Evolutionary conservation across 2,329 filamentous ascomycete species (phyloP).

Genomic region (Allantophomopsis cytisporea): DNA sequence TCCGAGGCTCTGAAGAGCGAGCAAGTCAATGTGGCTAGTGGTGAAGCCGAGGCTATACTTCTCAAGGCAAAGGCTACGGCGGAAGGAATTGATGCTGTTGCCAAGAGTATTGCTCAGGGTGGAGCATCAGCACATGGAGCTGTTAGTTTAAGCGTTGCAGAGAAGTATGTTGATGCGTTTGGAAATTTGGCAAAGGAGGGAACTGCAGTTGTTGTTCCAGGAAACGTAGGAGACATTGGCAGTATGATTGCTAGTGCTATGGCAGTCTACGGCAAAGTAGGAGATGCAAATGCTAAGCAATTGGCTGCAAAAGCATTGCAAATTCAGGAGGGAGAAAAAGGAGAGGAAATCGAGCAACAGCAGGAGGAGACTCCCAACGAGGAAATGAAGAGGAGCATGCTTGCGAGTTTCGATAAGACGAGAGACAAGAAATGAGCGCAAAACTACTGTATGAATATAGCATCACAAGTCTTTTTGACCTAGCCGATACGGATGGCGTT

Average conservation of each 20-base stretch:
- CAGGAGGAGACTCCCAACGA: slow-evolving; percentile 19
- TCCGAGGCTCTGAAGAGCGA: slow-evolving; percentile 84
- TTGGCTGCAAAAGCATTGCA: slow-evolving; percentile 40
- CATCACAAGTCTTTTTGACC: too few relatives aligned
- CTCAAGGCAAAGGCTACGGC: slow-evolving; percentile 81
- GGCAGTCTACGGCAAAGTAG: slow-evolving; percentile 90
- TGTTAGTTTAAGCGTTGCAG: slow-evolving; percentile 76
- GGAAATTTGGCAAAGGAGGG: slow-evolving; percentile 86
- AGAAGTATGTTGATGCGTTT: slow-evolving; percentile 97
- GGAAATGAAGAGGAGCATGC: slow-evolving; percentile 30
- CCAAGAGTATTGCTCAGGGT: slow-evolving; percentile 59
- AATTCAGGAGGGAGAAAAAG: slow-evolving; percentile 20
- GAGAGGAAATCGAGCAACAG: slow-evolving; percentile 10
- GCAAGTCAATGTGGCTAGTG: slow-evolving; percentile 82
- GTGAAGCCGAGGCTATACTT: slow-evolving; percentile 88
- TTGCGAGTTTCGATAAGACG: slow-evolving; percentile 30
- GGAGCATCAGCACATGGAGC: slow-evolving; percentile 67
- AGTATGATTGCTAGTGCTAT: slow-evolving; percentile 95
- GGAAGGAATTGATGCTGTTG: slow-evolving; percentile 75
- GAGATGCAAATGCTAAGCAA: slow-evolving; percentile 59
- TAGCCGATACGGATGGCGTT: too few relatives aligned
- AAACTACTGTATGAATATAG: not conserved
- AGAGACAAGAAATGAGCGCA: slow-evolving; percentile 12
- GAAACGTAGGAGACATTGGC: slow-evolving; percentile 91
- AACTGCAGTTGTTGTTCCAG: slow-evolving; percentile 88